Base-by-base conservation (phyloP, 495 filamentous ascomycete genomes). In the Penicillium parvum region DNA sequence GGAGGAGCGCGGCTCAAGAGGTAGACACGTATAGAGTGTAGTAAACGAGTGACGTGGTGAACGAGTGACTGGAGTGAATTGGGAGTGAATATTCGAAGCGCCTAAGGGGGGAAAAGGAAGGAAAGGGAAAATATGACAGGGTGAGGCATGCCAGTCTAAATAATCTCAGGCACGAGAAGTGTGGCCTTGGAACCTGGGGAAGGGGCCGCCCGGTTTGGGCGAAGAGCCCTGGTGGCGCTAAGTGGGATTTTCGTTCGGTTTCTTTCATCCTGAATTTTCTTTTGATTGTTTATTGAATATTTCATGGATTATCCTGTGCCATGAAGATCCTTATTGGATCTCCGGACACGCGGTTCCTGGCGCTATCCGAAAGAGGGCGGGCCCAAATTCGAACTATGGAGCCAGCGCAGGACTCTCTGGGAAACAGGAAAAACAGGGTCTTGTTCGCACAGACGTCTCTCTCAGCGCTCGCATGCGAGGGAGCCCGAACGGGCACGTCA, bases 1-100 rank as follows among this genome's bases (percentile, higher is more conserved):
- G 45, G 37, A 20, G 23, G 56, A 65, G 60, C 51, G 44, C 56
- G 50, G 60, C 60, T 64, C 55, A 38, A 29, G 44, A 26, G 10
- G 39, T 36, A 15, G 14, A 23, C 14, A 25, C 7, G 33, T 37
- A 37, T 21, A 36, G 33, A 48, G 43, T 37, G 32, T 21, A 35
- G 40, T 53, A 52, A 57, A 55, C 21, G 46, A 52, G 40, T 50
- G 52, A 54, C 50, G 20, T n/a, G 22, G 18, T 20, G 11, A 56
- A 56, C 26, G 55, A 58, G 34, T 50, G 42, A 57, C 55, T 57
- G 12, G 57, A 36, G 30, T 52, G 43, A 49, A 50, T 30, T 29
- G 26, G 25, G 29, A 28, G 39, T 43, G 36, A 33, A 37, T 43
- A 32, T 50, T 50, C 46, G 43, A 45, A 19, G 47, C 32, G 52